These are phyloP conservation scores for Panicum hallii DNA, from an alignment of 202 grass and related monocot genomes.

Conservation along the genomic window DNA sequence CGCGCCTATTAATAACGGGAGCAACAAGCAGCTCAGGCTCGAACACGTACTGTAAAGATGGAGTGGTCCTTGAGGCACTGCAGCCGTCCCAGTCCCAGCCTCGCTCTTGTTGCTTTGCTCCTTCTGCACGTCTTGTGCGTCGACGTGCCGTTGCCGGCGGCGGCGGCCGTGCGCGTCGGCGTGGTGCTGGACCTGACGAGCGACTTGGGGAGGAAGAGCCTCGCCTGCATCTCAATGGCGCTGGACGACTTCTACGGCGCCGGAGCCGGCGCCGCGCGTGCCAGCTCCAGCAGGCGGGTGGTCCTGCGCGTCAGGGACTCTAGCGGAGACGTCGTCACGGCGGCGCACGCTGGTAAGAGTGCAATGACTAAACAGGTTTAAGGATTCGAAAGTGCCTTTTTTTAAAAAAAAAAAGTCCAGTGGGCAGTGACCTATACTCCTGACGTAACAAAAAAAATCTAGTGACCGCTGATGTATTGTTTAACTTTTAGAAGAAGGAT, in stretches of 20 bases:
- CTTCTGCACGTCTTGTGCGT: background rate
- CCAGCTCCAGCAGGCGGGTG: background rate
- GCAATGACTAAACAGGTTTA: no score
- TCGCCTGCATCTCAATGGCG: slow-evolving; percentile 28
- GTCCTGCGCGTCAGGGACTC: slow-evolving; percentile 28
- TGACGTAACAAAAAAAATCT: no score
- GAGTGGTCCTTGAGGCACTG: background rate
- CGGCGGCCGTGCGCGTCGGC: slow-evolving; percentile 19
- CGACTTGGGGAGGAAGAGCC: slow-evolving; percentile 32
- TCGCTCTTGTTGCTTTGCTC: background rate
- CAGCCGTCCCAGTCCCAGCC: background rate
- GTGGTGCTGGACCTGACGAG: slow-evolving; percentile 42
- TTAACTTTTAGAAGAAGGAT: no score
- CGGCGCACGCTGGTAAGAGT: slow-evolving; percentile 23
- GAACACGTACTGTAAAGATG: background rate
- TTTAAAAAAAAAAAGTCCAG: no score
- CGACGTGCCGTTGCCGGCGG: background rate
- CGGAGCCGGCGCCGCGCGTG: background rate
- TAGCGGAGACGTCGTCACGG: slow-evolving; percentile 16
- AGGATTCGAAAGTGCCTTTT: no score
- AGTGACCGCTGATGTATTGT: no score
- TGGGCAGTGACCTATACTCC: no score
- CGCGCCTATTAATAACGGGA: no score
- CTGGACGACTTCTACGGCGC: slow-evolving; percentile 17
- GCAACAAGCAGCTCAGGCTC: no score